Evolutionary conservation across 495 filamentous ascomycete species (phyloP), one percentile per base, ranked within the genome.

Genomic region (Penicillium simplicissimum): DNA sequence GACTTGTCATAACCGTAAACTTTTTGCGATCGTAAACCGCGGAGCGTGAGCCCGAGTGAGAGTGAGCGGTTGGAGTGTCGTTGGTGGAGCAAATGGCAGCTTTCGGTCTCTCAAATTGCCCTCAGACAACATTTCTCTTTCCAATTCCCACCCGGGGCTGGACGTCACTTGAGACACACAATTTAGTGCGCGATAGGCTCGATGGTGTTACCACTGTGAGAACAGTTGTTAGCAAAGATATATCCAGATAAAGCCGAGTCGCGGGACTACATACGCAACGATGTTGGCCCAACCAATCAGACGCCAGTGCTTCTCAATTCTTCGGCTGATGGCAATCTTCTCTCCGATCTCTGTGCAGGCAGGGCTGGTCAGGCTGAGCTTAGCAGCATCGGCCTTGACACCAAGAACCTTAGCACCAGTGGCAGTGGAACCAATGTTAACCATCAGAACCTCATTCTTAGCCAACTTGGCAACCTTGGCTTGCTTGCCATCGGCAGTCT

Each of bases 221-320:
- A 47, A 37, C 28, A 58, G 75, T 63, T 75, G 71, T 45, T 48
- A 58, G 15, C 19, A 52, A n/a, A n/a, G 14, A 31, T 19, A 40
- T 63, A 4, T 17, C 48, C n/a, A 11, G n/a, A 53, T 23, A 36
- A 36, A 1, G 33, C 23, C 36, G 45, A 48, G 21, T 10, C 34
- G 8, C 57, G 11, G 31, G 25, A 48, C 25, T 40, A 86, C 84
- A 81, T 81, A 87, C 84, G 83, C 83, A 68, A 88, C 88, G 76
- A 97, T 96, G 70, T 92, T 96, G 49, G 93, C 93, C 93, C 94
- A 97, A 67, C 94, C 93, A 65, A 97, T 97, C 72, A 97, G 84
- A 80, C 95, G 90, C 95, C 95, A 98, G 79, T 97, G 94, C 87
- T 97, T 97, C 72, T 98, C 95, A 69, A 98, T 97, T 85, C 96